Conservation (phyloP, 2,329 filamentous ascomycete genomes). For the Epichloe brachyelytri region DNA sequence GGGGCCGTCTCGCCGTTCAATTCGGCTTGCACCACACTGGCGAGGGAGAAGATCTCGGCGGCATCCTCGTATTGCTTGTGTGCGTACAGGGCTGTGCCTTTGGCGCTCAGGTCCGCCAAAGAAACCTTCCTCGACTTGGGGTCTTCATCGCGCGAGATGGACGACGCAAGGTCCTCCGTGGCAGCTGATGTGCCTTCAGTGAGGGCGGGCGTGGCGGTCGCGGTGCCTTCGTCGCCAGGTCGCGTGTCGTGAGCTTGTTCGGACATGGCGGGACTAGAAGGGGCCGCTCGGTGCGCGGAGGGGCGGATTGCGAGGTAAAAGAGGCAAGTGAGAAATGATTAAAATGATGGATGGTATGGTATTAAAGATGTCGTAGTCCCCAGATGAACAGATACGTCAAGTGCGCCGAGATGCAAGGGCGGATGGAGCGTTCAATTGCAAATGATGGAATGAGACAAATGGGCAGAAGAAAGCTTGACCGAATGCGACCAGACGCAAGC, state of each 20-base stretch:
- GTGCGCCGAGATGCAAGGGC: not conserved
- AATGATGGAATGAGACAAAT: not conserved
- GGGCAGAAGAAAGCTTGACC: not conserved
- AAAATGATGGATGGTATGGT: not conserved
- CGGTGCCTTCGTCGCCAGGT: slow-evolving; percentile 8
- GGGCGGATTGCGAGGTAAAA: not conserved
- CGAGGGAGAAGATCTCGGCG: slow-evolving; percentile 76
- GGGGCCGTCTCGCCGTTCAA: slow-evolving; percentile 83
- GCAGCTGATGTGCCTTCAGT: slow-evolving; percentile 7
- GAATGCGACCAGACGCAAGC: not conserved
- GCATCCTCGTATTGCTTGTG: slow-evolving; percentile 81
- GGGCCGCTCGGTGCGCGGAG: not conserved
- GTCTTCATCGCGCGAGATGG: slow-evolving; percentile 27
- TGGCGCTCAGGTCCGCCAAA: slow-evolving; percentile 65
- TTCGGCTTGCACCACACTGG: slow-evolving; percentile 78
- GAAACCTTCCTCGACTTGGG: slow-evolving; percentile 45
- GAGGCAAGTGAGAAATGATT: not conserved
- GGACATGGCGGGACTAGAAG: slow-evolving; percentile 9
- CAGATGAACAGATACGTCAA: not conserved
- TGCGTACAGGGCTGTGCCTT: slow-evolving; percentile 73
- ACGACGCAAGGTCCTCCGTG: slow-evolving; percentile 10
- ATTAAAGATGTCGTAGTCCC: not conserved
- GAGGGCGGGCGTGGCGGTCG: not conserved
- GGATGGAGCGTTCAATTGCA: not conserved
- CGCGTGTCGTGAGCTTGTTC: slow-evolving; percentile 11